Percentiles rank a stretch among this genome's conserved stretches.
These are phyloP conservation scores for Penicillium goetzii DNA, from an alignment of 495 filamentous ascomycete species.

Conservation along the genomic window DNA sequence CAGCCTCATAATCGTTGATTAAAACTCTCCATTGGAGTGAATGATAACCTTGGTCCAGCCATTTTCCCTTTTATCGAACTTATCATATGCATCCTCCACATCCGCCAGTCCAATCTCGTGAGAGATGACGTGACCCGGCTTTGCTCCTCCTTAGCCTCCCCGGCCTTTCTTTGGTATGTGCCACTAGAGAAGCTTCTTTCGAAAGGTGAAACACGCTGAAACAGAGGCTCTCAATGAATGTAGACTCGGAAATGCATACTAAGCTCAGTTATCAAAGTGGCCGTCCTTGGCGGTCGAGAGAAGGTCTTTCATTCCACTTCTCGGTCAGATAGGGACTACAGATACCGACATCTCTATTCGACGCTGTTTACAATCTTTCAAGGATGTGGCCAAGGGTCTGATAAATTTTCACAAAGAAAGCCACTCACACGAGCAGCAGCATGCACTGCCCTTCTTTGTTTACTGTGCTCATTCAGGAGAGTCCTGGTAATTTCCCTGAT, in stretches of 20 bases:
- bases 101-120: slow-evolving; percentile 60
- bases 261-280: not conserved
- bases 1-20: not conserved
- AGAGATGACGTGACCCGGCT: slow-evolving; percentile 60
- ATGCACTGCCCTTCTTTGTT: not conserved
- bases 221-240: not conserved
- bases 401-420: not conserved
- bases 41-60: slow-evolving; percentile 56
- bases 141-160: slow-evolving; percentile 22
- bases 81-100: slow-evolving; percentile 52
- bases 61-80: slow-evolving; percentile 53
- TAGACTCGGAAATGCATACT: not conserved
- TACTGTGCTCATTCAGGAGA: not conserved
- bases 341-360: not conserved
- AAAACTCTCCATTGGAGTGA: slow-evolving; percentile 42
- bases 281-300: not conserved
- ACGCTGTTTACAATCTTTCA: not conserved
- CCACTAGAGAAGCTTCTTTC: not conserved
- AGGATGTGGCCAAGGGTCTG: not conserved
- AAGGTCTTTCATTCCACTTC: not conserved
- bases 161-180: not conserved
- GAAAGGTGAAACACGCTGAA: not conserved
- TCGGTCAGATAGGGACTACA: not conserved
- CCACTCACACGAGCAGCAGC: not conserved
- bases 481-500: not conserved